Evolutionary conservation across 306 rosid genomes (phyloP), one percentile per base, ranked within the genome.

Genomic region (Castanopsis chinensis): DNA sequence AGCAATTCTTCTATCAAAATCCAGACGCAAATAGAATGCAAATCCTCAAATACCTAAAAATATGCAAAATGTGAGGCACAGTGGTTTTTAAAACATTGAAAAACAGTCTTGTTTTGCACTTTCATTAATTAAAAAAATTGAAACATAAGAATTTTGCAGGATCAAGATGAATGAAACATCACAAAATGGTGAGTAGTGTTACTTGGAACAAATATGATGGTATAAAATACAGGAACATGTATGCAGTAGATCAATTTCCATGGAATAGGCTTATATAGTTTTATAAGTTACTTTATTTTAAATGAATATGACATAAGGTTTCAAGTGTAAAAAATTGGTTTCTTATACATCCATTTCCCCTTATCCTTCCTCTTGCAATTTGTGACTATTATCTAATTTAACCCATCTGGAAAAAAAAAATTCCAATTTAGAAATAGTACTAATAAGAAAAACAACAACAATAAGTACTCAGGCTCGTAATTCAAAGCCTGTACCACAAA

Each of bases 21-120:
- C 94, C 96, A 94, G 52, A 91, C 97, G 97, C 99, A 94, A 82
- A 94, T 91, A 76, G 93, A 81, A 79, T 76, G 90, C 76, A 92
- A 72, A 77, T 94, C 97, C 83, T 94, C 99, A 67, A 89, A 82
- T 79, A 91, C 97, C 99, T 94, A 83, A 72, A 68, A 77, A 78
- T 75, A 79, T 72, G 78, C 71, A 75, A 75, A 85, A 74, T 60
- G 69, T 69, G 70, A 54, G 67, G 45, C 43, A 55, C 12, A 68
- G 45, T 28, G 54, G 45, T 28, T 33, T 18, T 21, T 12, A 3
- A 32, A 65, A 65, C 13, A 33, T 15, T 65, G 13, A 65, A 28
- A 63, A 25, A 58, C 64, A 58, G 15, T 21, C 3, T 20, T 20
- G 64, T 58, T 58, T 7, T 58, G 30, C 9, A 25, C 20, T 58